Percentiles rank a stretch among this genome's conserved stretches.
Conservation (phyloP, 768 basidiomycete genomes). For the Mycena capillaripes region DNA sequence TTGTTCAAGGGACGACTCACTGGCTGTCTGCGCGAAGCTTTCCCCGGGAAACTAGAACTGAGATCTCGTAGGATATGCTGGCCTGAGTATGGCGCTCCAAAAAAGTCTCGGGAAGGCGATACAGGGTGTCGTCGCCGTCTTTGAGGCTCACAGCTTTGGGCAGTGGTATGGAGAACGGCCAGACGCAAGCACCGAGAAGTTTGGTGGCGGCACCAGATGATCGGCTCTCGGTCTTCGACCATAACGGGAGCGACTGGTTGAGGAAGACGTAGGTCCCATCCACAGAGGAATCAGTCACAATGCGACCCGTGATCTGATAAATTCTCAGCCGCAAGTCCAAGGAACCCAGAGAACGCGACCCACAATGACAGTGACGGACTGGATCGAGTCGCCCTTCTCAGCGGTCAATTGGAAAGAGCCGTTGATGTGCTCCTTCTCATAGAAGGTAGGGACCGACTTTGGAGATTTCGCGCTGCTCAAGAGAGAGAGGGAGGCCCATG, state of each 20-base stretch:
- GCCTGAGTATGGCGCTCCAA: slow-evolving; percentile 63
- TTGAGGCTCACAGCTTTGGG: slow-evolving; percentile 58
- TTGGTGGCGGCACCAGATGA: slow-evolving; percentile 59
- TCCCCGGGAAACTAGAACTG: slow-evolving; percentile 60
- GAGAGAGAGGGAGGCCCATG: slow-evolving; percentile 62
- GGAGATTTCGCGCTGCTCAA: slow-evolving; percentile 67
- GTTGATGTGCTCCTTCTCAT: slow-evolving; percentile 67
- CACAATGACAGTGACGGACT: slow-evolving; percentile 60
- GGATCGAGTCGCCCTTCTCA: slow-evolving; percentile 67
- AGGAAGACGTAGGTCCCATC: slow-evolving; percentile 62
- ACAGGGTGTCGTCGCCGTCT: slow-evolving; percentile 54
- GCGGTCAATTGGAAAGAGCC: slow-evolving; percentile 62
- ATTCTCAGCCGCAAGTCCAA: slow-evolving; percentile 4
- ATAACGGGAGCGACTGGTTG: slow-evolving; percentile 58
- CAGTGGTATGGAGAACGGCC: slow-evolving; percentile 63
- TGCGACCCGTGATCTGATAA: slow-evolving; percentile 62
- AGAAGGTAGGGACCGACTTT: slow-evolving; percentile 65
- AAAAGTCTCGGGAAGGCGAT: slow-evolving; percentile 66
- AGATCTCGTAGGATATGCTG: slow-evolving; percentile 67
- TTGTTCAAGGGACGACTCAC: slow-evolving; percentile 45
- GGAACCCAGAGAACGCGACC: slow-evolving; percentile 27
- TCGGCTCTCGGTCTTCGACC: slow-evolving; percentile 59
- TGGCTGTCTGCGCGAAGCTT: slow-evolving; percentile 63
- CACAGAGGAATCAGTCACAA: slow-evolving; percentile 62
- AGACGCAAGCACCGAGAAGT: slow-evolving; percentile 60